phyloP scores from a whole-genome alignment of 148 eudicot genomes.

The Camellia japonica region DNA sequence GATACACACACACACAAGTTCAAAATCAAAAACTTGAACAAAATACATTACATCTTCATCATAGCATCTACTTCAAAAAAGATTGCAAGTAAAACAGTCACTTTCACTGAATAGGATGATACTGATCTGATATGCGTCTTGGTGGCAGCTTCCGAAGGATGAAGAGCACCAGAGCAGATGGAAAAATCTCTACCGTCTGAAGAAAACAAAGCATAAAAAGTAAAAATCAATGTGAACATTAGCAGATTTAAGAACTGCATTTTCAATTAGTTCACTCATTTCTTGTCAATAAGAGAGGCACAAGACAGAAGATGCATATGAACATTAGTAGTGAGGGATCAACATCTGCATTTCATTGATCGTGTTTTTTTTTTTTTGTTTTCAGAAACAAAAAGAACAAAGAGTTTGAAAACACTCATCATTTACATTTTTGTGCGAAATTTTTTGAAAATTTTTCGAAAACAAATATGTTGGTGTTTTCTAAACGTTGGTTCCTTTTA shows the following conservation, averaged over 20 bases:
- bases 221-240: background rate
- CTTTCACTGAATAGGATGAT: slow-evolving; percentile 48
- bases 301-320: too few relatives aligned
- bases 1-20: background rate
- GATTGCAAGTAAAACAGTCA: background rate
- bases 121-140: slow-evolving; percentile 52
- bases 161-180: slow-evolving; percentile 61
- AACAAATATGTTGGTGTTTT: too few relatives aligned
- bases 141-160: slow-evolving; percentile 67
- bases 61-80: background rate
- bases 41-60: background rate
- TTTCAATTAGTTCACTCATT: background rate
- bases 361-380: too few relatives aligned
- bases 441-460: too few relatives aligned
- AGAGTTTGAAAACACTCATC: too few relatives aligned
- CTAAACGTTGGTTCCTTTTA: too few relatives aligned
- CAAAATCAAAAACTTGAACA: background rate
- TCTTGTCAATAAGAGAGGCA: too few relatives aligned
- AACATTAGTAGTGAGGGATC: background rate
- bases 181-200: slow-evolving; percentile 60
- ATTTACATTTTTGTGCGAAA: too few relatives aligned
- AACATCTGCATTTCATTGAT: background rate
- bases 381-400: too few relatives aligned
- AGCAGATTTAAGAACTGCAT: background rate
- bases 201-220: background rate